A percentile compares a stretch with the other conserved stretches of the same genome.
These are phyloP conservation scores for Ophiocordyceps camponoti-floridani DNA, from an alignment of 2,329 filamentous ascomycete genomes.

Conservation along the genomic window DNA sequence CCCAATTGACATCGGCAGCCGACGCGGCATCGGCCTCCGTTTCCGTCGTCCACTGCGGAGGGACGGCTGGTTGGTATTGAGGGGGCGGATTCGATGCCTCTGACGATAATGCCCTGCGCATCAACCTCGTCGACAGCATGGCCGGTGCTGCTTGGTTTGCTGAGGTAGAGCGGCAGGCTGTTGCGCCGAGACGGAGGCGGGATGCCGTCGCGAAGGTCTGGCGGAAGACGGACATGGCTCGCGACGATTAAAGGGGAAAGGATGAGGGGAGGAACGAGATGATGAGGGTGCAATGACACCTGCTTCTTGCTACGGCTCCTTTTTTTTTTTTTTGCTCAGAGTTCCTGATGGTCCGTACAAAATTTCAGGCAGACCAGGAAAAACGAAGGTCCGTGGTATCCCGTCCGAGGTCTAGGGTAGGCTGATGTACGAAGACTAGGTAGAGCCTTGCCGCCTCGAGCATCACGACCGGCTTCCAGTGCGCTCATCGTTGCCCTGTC, in stretches of 20 bases:
- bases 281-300: too few species aligned
- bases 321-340: too few species aligned
- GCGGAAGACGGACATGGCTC: conserved; percentile 11
- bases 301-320: too few species aligned
- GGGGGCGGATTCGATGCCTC: neutral
- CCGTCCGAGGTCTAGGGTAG: neutral
- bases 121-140: neutral
- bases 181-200: neutral
- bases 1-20: conserved; percentile 49
- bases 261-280: too few species aligned
- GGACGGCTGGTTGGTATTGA: neutral
- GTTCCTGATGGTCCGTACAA: too few species aligned
- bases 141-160: neutral
- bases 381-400: neutral
- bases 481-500: conserved; percentile 68
- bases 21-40: neutral
- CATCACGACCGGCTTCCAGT: conserved; percentile 43
- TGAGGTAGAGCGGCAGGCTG: neutral
- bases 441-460: neutral
- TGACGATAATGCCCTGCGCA: neutral
- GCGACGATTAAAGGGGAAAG: neutral
- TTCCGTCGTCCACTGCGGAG: neutral
- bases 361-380: too few species aligned
- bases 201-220: conserved; percentile 5
- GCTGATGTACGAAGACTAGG: neutral